Evolutionary conservation across 2,329 filamentous ascomycete species (phyloP), one percentile per base, ranked within the genome.

Genomic region (Exophiala sp.): DNA sequence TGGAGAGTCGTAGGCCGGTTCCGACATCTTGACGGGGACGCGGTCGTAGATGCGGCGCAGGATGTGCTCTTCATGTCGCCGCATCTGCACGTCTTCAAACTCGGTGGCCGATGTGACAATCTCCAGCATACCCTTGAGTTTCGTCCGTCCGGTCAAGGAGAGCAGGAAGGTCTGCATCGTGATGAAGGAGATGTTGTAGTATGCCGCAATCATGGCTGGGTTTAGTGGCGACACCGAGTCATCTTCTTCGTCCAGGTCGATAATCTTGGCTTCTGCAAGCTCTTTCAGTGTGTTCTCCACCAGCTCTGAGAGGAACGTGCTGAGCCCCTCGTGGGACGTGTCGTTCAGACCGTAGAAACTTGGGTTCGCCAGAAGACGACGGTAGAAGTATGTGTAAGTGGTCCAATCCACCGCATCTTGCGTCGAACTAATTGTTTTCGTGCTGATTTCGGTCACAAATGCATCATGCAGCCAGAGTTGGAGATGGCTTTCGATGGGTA

Each of bases 101-200:
- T 98, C 93, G 1, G 89, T 94, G 3, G 94, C 94, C 1, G 93
- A 95, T 1, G 93, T 96, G 53, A 97, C 83, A 62, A 98, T 97
- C 69, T 98, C 93, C 48, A 98, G 76, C 37, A 98, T 90, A 40
- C 89, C 89, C 77, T 98, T 98, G 58, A 98, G 81, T 74, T 95
- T 97, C 2, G 90, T 97, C 60, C 85, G 85, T 35, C 82, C 82
- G 48, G 82, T 90, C 40, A 98, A 78, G 11, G 93, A 98, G 48
- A 98, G 76, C 44, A 98, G 75, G 76, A 98, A 91, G 0, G 93
- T 98, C 71, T 98, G 91, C 90, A 98, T 98, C 2, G 93, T 98
- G 67, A 95, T 87, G 72, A 96, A 97, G 4, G 91, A 96, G 64
- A 98, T 95, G 70, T 96, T 97, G 78, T 98, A 98, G 76, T 98